Evolutionary conservation across 345 rosid species (phyloP).

Genomic region (Physaria fendleri): DNA sequence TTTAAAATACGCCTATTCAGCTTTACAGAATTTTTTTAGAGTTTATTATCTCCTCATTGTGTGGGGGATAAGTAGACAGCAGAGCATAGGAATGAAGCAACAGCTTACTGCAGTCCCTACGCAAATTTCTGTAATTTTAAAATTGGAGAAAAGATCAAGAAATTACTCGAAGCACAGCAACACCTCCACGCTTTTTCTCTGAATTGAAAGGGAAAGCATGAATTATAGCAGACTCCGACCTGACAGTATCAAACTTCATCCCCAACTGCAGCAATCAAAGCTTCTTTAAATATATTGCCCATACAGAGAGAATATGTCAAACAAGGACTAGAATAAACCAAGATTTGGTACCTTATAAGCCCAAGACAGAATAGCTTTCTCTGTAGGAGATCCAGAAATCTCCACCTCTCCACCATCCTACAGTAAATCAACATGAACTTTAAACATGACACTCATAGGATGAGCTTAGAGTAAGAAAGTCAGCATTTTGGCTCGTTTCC

Average conservation of each 20-base stretch:
- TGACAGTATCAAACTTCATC: constrained; percentile 68
- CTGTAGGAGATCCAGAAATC: constrained; percentile 94
- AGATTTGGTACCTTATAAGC: constrained; percentile 59
- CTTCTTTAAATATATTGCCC: constrained; percentile 13
- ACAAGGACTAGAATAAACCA: not conserved
- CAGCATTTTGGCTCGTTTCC: not conserved
- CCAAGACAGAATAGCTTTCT: constrained; percentile 96
- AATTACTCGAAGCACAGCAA: constrained; percentile 67
- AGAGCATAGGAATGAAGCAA: not conserved
- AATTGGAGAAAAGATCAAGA: constrained; percentile 10
- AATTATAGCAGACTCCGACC: constrained; percentile 64
- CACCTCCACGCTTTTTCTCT: constrained; percentile 97
- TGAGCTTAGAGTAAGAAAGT: not conserved
- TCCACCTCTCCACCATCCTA: constrained; percentile 84
- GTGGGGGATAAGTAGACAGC: no score
- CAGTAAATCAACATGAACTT: constrained; percentile 8
- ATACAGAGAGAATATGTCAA: constrained; percentile 7
- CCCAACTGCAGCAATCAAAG: constrained; percentile 76
- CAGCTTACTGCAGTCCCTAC: not conserved
- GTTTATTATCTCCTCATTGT: no score
- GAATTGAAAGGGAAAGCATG: constrained; percentile 96
- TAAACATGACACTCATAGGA: constrained; percentile 15
- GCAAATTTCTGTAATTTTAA: not conserved
- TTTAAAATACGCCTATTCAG: not conserved
- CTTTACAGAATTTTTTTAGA: not conserved